phyloP scores from a whole-genome alignment of 805 yeast species.

The Wickerhamiella bombiphila region DNA sequence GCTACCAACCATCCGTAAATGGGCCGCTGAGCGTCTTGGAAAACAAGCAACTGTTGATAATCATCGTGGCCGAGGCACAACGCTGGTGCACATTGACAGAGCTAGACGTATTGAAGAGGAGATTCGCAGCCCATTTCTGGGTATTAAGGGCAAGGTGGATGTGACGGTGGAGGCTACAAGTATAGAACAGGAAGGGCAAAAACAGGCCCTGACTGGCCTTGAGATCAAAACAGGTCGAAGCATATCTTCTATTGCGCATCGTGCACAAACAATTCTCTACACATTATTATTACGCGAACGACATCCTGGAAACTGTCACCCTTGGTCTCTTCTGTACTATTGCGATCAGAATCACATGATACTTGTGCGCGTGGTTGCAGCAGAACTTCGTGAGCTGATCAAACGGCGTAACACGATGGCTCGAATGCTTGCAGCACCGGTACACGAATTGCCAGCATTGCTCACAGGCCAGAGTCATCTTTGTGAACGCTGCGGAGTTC shows the following conservation, averaged over 20 bases:
- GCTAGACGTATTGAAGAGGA: slow-evolving; percentile 71
- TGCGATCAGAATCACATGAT: slow-evolving; percentile 45
- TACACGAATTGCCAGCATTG: neutral
- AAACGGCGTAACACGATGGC: slow-evolving; percentile 62
- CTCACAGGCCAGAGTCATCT: neutral
- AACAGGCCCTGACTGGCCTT: slow-evolving; percentile 46
- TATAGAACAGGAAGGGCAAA: slow-evolving; percentile 23
- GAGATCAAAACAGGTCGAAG: slow-evolving; percentile 76
- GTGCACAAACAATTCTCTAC: slow-evolving; percentile 77
- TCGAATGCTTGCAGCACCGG: slow-evolving; percentile 5
- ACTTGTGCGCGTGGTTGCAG: slow-evolving; percentile 35
- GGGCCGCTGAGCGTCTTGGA: slow-evolving; percentile 17
- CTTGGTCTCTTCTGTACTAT: slow-evolving; percentile 56
- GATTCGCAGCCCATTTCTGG: slow-evolving; percentile 82
- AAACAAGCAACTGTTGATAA: neutral
- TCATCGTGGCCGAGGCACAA: slow-evolving; percentile 11
- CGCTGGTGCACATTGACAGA: slow-evolving; percentile 30
- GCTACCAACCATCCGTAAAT: slow-evolving; percentile 23
- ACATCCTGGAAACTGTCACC: slow-evolving; percentile 48
- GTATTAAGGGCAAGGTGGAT: slow-evolving; percentile 79
- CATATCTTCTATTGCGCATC: slow-evolving; percentile 46
- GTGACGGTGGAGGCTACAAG: slow-evolving; percentile 56
- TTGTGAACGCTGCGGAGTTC: neutral
- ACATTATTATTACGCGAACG: slow-evolving; percentile 66
- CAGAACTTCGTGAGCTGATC: slow-evolving; percentile 53